Evolutionary conservation across 176 grass and related monocot genomes (phyloP), one percentile per base, ranked within the genome.

Genomic region (Avena eriantha): DNA sequence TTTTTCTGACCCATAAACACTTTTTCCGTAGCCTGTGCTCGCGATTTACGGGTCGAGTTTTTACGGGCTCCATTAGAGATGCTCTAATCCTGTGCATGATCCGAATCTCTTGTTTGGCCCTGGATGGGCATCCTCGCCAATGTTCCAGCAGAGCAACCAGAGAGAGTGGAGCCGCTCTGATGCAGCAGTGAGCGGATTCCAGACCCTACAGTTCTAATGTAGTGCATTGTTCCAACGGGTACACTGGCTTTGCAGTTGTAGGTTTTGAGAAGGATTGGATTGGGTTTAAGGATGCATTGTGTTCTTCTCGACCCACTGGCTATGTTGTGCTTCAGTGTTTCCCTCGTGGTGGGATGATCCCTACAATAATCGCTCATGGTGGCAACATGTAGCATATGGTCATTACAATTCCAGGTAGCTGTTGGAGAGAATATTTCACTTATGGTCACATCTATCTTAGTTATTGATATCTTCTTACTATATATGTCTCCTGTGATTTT

Each of bases 51-150:
- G n/a, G n/a, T n/a, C n/a, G n/a, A n/a, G n/a, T n/a, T n/a, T n/a
- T n/a, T n/a, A n/a, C n/a, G n/a, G n/a, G n/a, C n/a, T n/a, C n/a
- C n/a, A n/a, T n/a, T n/a, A n/a, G n/a, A n/a, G n/a, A n/a, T n/a
- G n/a, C n/a, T n/a, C n/a, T n/a, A n/a, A n/a, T n/a, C 75, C 83
- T 31, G 33, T 64, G 48, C 51, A 43, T 33, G 88, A 90, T 13
- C 19, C 41, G 24, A 82, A 93, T 21, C 7, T 68, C n/a, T 90
- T 90, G 36, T 88, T 90, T 22, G n/a, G n/a, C n/a, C n/a, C n/a
- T 90, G 85, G 91, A 90, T 90, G 91, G 85, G 88, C 23, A 45
- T 93, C 78, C 36, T 88, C 1, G 45, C 83, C 8, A 93, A 93
- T 35, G 82, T 90, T 50, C 78, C 85, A 46, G 65, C 26, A 1